A percentile compares a stretch with the other conserved stretches of the same genome.
phyloP scores from a whole-genome alignment of 2,329 filamentous ascomycete genomes.

The Botrytis aclada region DNA sequence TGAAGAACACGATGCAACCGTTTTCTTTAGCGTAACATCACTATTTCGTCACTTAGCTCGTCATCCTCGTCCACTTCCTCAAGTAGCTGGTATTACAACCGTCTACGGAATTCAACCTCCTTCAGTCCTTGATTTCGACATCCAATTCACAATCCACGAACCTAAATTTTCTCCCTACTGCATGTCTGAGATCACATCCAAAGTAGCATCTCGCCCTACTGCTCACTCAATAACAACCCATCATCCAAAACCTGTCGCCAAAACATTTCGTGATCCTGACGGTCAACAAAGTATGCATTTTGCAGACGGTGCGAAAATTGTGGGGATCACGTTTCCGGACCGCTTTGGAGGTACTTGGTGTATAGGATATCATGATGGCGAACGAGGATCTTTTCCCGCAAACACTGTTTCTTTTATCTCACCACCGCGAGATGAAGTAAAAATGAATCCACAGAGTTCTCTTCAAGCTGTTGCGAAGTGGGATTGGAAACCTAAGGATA shows the following conservation, averaged over 20 bases:
- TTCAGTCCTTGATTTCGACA: constrained; percentile 34
- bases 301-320: constrained; percentile 34
- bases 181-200: constrained; percentile 30
- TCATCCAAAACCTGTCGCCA: constrained; percentile 29
- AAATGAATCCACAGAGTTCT: constrained; percentile 32
- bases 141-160: constrained; percentile 32
- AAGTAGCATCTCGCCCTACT: constrained; percentile 30
- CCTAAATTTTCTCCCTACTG: constrained; percentile 25
- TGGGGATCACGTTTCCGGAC: constrained; percentile 36
- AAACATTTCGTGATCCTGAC: constrained; percentile 31
- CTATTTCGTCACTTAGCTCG: constrained; percentile 36
- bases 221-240: constrained; percentile 30
- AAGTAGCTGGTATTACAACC: constrained; percentile 30
- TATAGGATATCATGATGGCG: constrained; percentile 37
- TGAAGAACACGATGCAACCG: constrained; percentile 37
- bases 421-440: constrained; percentile 30
- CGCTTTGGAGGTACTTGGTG: constrained; percentile 34
- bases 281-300: constrained; percentile 33
- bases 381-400: constrained; percentile 33
- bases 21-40: constrained; percentile 35
- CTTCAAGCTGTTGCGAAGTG: constrained; percentile 33
- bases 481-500: constrained; percentile 35
- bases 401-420: constrained; percentile 28
- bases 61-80: constrained; percentile 34
- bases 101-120: constrained; percentile 32